These are phyloP conservation scores for Mycena crocata DNA, from an alignment of 768 basidiomycete species.

Conservation along the genomic window DNA sequence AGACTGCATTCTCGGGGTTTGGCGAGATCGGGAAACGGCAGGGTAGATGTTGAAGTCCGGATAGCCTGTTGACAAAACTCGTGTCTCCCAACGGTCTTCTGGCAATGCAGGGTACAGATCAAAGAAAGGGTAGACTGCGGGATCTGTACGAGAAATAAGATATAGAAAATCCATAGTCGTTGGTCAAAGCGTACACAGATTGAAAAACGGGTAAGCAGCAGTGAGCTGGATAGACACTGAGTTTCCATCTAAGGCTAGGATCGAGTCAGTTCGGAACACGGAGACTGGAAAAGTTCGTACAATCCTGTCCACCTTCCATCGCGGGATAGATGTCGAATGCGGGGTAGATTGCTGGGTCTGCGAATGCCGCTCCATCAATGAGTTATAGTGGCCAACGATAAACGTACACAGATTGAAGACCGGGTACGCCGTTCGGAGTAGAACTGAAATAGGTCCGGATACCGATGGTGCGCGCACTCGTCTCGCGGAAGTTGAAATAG, in stretches of 20 bases:
- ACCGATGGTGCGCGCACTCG: neutral
- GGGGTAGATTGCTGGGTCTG: conserved; percentile 23
- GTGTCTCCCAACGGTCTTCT: neutral
- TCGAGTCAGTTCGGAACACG: neutral
- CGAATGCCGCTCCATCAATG: neutral
- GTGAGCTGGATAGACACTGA: conserved; percentile 10
- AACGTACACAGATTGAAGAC: conserved; percentile 39
- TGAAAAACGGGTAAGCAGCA: conserved; percentile 33
- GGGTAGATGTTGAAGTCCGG: conserved; percentile 54
- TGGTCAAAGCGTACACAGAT: conserved; percentile 35
- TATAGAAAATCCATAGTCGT: neutral
- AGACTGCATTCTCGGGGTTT: neutral
- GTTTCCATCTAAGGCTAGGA: neutral
- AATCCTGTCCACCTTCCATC: neutral
- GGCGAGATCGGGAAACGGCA: conserved; percentile 8
- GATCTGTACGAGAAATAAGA: conserved; percentile 33
- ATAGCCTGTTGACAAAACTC: conserved; percentile 39
- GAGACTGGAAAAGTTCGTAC: neutral
- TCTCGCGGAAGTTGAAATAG: conserved; percentile 8
- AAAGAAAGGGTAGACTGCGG: conserved; percentile 45
- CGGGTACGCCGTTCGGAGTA: conserved; percentile 31
- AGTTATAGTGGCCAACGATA: neutral
- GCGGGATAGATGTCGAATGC: conserved; percentile 18
- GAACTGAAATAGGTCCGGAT: conserved; percentile 4
- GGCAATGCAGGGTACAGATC: conserved; percentile 46